Base-by-base conservation (phyloP, 495 filamentous ascomycete species). In the Aspergillus haitiensis region DNA sequence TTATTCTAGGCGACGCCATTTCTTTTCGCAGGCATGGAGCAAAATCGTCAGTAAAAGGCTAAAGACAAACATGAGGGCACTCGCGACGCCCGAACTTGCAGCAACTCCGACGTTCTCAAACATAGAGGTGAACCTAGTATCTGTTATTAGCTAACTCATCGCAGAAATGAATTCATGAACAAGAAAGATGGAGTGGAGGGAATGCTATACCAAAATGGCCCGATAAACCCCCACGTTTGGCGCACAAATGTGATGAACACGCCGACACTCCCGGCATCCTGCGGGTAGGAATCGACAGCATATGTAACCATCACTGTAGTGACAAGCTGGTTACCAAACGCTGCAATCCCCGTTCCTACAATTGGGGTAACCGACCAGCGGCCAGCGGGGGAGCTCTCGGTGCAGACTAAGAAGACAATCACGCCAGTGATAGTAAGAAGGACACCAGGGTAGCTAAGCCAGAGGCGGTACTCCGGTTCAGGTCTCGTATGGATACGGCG, bases 231-330 rank as follows among this genome's bases (percentile, higher is more conserved):
- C 81, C 81, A 84, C 7, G 71, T 78, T 13, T 76, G 76, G 5
- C 82, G 64, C 13, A 84, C 72, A 59, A 84, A 77, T 31, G 75
- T 84, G 42, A 85, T 77, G 59, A 86, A 84, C 0, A 84, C 81
- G 9, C 82, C 82, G 5, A 84, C 74, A 51, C 76, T 77, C 6
- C 72, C 78, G 0, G 79, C 71, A 35, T 82, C 77, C 42, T 78
- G 68, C 2, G 70, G 79, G 64, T 82, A 74, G 13, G 76, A 80
- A 65, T 84, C 82, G 0, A 85, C 80, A 9, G 81, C 77, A 65
- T 84, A 85, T 3, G 82, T 85, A 18, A 80, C 81, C 47, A 84
- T 44, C 0, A 84, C 74, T 0, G 81, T 85, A 5, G 82, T 84
- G 5, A 85, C 76, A 36, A 85, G 70, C 70, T 85, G 82, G 56